phyloP scores from a whole-genome alignment of 371 early-diverging fungal species.

The Circinella umbellata region DNA sequence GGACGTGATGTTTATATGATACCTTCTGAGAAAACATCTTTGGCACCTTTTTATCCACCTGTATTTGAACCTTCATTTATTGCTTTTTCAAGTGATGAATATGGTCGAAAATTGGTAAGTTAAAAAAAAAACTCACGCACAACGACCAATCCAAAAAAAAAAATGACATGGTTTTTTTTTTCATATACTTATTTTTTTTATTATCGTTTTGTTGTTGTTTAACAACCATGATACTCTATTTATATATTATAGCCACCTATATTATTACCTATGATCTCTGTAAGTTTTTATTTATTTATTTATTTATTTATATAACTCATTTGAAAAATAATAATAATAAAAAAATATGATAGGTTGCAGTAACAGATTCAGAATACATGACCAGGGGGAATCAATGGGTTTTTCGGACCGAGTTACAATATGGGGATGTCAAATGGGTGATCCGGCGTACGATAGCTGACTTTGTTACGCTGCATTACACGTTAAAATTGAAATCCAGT shows the following conservation, averaged over 20 bases:
- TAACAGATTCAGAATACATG: conserved; percentile 61
- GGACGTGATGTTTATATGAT: conserved; percentile 3
- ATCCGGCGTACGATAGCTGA: conserved; percentile 74
- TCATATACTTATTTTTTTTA: neutral
- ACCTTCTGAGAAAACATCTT: conserved; percentile 12
- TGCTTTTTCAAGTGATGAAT: conserved; percentile 46
- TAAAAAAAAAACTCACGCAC: neutral
- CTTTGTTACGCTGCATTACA: conserved; percentile 71
- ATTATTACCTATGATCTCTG: conserved; percentile 23
- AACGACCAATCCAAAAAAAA: neutral
- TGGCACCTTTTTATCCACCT: conserved; percentile 51
- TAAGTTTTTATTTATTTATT: neutral
- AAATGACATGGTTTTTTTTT: too few relatives aligned
- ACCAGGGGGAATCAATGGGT: conserved; percentile 46
- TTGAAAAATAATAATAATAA: neutral
- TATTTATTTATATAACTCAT: neutral
- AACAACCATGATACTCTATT: too few relatives aligned
- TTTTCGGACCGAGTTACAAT: conserved; percentile 77
- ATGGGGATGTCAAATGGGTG: conserved; percentile 83
- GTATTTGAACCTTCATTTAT: conserved; percentile 49
- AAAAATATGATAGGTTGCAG: conserved; percentile 38
- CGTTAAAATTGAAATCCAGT: conserved; percentile 55
- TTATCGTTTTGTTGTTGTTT: neutral
- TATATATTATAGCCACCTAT: conserved; percentile 48
- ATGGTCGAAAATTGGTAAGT: conserved; percentile 43